Percentiles rank a stretch among this genome's conserved stretches.
Conservation (phyloP, 805 yeast species). For the Candida tallmaniae region DNA sequence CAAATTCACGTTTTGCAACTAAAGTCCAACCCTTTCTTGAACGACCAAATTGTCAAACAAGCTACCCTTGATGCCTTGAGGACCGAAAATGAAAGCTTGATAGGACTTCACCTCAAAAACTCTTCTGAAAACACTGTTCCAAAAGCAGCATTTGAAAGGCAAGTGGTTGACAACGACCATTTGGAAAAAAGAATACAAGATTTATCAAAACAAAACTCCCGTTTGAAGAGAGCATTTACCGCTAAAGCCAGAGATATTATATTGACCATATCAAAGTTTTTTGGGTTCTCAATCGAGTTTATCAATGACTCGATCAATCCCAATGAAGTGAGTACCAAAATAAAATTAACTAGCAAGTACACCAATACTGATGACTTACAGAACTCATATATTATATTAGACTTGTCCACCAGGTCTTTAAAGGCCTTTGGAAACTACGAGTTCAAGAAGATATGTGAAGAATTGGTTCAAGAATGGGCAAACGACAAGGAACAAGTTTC, state of each 20-base stretch:
- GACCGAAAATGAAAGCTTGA: constrained; percentile 54
- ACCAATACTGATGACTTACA: constrained; percentile 19
- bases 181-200: constrained; percentile 45
- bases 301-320: constrained; percentile 41
- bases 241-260: constrained; percentile 69
- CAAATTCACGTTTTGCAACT: constrained; percentile 53
- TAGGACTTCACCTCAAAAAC: constrained; percentile 22
- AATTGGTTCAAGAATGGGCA: constrained; percentile 63
- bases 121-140: constrained; percentile 37
- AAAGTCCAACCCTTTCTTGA: constrained; percentile 58
- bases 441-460: constrained; percentile 37
- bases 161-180: constrained; percentile 48
- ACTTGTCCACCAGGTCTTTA: constrained; percentile 49
- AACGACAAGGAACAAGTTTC: constrained; percentile 66
- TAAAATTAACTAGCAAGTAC: constrained; percentile 48
- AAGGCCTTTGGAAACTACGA: constrained; percentile 45
- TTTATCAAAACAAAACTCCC: constrained; percentile 45
- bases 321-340: constrained; percentile 47
- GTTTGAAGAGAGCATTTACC: constrained; percentile 56
- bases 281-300: constrained; percentile 75
- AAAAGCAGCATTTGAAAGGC: constrained; percentile 56
- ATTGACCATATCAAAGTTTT: constrained; percentile 57
- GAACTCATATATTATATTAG: constrained; percentile 51
- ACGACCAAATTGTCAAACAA: constrained; percentile 58
- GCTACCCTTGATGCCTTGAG: constrained; percentile 47